Conservation (phyloP, 1,284 basidiomycete species). For the Apiotrichum montevideense region DNA sequence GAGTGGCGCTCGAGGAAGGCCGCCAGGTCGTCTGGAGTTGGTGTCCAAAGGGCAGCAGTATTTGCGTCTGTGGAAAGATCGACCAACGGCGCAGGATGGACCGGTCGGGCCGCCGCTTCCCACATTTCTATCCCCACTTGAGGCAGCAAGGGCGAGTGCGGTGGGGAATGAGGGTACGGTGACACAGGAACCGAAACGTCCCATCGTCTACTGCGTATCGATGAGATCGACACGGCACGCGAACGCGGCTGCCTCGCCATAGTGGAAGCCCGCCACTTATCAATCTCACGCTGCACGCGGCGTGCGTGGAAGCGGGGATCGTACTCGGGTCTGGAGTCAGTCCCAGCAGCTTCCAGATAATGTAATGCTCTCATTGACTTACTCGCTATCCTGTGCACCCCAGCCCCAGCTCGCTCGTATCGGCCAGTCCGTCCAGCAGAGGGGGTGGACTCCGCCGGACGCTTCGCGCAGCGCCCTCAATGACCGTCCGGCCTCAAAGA, state of each 20-base stretch:
- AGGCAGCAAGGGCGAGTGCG: background rate
- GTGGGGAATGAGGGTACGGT: background rate
- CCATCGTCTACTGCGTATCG: background rate
- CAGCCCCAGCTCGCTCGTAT: conserved; percentile 30
- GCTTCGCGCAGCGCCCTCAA: conserved; percentile 37
- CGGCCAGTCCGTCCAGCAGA: conserved; percentile 28
- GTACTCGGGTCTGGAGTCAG: conserved; percentile 7
- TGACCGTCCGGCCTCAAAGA: conserved; percentile 41
- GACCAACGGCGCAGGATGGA: background rate
- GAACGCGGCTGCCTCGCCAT: conserved; percentile 3
- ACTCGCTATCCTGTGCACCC: conserved; percentile 12
- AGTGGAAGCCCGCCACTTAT: conserved; percentile 25
- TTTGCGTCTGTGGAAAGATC: background rate
- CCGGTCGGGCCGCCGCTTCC: background rate
- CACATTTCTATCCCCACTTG: background rate
- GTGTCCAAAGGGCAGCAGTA: conserved; percentile 22
- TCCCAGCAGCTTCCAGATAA: background rate
- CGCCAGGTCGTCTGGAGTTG: conserved; percentile 24
- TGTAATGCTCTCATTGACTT: conserved; percentile 1
- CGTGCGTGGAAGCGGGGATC: conserved; percentile 19
- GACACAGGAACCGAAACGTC: background rate
- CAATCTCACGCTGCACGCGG: conserved; percentile 27
- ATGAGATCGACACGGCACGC: conserved; percentile 18
- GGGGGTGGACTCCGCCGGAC: conserved; percentile 29
- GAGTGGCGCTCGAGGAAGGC: conserved; percentile 28